Percentiles rank a stretch among this genome's conserved stretches.
phyloP scores from a whole-genome alignment of 345 rosid genomes.

The Aethionema arabicum region DNA sequence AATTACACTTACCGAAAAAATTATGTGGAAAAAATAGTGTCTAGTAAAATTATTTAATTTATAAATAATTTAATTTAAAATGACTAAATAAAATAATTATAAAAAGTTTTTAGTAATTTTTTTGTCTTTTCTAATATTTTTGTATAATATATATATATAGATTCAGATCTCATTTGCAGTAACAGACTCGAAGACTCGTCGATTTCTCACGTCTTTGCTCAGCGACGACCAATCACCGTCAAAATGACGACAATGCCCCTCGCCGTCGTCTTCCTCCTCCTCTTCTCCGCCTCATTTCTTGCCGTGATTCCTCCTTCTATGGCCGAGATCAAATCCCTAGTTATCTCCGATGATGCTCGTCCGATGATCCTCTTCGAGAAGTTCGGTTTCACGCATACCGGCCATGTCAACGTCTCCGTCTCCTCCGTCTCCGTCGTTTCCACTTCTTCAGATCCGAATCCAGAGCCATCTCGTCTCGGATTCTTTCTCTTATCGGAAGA shows the following conservation, averaged over 20 bases:
- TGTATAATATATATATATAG: neutral
- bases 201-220: constrained; percentile 17
- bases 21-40: no score
- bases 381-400: constrained; percentile 86
- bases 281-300: constrained; percentile 32
- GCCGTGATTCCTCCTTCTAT: constrained; percentile 37
- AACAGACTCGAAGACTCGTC: constrained; percentile 17
- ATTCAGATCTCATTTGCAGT: constrained; percentile 25
- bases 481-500: constrained; percentile 96
- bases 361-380: constrained; percentile 95
- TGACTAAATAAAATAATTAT: no score
- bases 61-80: no score
- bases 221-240: neutral
- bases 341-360: constrained; percentile 63
- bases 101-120: no score
- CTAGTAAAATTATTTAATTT: no score
- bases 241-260: constrained; percentile 49
- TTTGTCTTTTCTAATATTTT: no score
- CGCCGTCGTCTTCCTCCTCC: constrained; percentile 32
- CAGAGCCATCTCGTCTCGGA: constrained; percentile 68
- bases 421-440: constrained; percentile 65
- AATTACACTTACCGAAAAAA: no score
- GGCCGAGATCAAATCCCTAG: constrained; percentile 72
- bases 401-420: constrained; percentile 64
- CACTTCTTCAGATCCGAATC: constrained; percentile 47